Evolutionary conservation across 2,329 filamentous ascomycete species (phyloP).

Genomic region (Fonsecaea nubica): DNA sequence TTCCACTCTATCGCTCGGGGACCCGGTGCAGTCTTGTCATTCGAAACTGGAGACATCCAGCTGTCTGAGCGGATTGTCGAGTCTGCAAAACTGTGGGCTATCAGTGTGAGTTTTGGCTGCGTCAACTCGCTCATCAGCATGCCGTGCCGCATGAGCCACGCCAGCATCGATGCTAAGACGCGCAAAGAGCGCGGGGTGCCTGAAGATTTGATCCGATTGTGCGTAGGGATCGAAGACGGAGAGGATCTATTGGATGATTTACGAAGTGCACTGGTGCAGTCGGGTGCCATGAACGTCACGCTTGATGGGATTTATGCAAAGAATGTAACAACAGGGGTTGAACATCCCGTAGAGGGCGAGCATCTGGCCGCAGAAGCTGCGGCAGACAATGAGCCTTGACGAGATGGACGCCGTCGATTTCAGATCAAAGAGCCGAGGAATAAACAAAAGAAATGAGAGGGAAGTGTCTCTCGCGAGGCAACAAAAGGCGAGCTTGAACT

Average conservation of each 20-base stretch:
- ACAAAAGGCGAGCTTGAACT: not conserved
- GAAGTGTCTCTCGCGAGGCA: not conserved
- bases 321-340: slow-evolving; percentile 33
- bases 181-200: slow-evolving; percentile 87
- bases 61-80: slow-evolving; percentile 94
- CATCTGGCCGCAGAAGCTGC: slow-evolving; percentile 36
- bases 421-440: not conserved
- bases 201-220: slow-evolving; percentile 93
- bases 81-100: slow-evolving; percentile 87
- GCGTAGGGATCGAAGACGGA: slow-evolving; percentile 93
- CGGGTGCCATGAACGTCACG: slow-evolving; percentile 86
- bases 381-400: slow-evolving; percentile 38
- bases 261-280: slow-evolving; percentile 87
- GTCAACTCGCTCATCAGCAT: slow-evolving; percentile 99
- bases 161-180: slow-evolving; percentile 95
- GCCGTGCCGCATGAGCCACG: slow-evolving; percentile 99
- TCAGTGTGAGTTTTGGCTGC: slow-evolving; percentile 96
- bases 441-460: not conserved
- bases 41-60: slow-evolving; percentile 86
- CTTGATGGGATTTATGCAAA: slow-evolving; percentile 78
- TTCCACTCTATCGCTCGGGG: slow-evolving; percentile 96
- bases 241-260: slow-evolving; percentile 93
- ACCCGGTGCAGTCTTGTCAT: slow-evolving; percentile 90
- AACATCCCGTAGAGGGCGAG: slow-evolving; percentile 36
- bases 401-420: no score